phyloP scores from a whole-genome alignment of 345 rosid genomes.

The Lepidium sativum region DNA sequence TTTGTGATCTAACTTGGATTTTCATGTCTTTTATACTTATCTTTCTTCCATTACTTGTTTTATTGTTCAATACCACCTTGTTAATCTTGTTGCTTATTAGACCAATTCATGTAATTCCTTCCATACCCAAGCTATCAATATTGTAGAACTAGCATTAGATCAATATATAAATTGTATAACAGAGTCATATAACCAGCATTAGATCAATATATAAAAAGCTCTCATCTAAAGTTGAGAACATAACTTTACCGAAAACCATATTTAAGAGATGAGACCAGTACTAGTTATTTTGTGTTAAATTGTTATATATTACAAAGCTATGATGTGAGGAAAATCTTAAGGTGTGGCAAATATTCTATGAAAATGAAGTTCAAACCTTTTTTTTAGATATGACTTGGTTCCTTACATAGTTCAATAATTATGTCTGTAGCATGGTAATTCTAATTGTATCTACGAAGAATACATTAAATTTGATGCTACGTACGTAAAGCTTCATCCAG shows the following conservation, averaged over 20 bases:
- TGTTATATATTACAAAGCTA: too few species aligned
- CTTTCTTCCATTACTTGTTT: not conserved
- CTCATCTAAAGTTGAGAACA: too few species aligned
- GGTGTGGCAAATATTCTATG: not conserved
- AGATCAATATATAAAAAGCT: not conserved
- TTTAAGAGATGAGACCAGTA: not conserved
- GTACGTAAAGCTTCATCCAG: too few species aligned
- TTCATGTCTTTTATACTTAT: constrained; percentile 10
- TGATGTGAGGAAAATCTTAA: too few species aligned
- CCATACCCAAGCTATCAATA: not conserved
- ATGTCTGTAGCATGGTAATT: not conserved
- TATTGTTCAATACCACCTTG: not conserved
- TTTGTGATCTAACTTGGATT: constrained; percentile 49
- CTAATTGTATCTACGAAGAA: not conserved
- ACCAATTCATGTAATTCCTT: not conserved
- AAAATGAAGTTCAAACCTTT: not conserved
- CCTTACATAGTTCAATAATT: too few species aligned
- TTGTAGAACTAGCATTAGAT: too few species aligned
- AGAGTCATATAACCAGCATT: not conserved
- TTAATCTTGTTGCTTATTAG: not conserved
- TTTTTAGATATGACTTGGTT: too few species aligned
- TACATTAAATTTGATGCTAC: too few species aligned
- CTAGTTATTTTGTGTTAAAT: too few species aligned
- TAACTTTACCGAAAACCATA: not conserved
- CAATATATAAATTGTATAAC: not conserved